Base-by-base conservation (phyloP, 768 basidiomycete genomes). In the Polyporus arcularius region DNA sequence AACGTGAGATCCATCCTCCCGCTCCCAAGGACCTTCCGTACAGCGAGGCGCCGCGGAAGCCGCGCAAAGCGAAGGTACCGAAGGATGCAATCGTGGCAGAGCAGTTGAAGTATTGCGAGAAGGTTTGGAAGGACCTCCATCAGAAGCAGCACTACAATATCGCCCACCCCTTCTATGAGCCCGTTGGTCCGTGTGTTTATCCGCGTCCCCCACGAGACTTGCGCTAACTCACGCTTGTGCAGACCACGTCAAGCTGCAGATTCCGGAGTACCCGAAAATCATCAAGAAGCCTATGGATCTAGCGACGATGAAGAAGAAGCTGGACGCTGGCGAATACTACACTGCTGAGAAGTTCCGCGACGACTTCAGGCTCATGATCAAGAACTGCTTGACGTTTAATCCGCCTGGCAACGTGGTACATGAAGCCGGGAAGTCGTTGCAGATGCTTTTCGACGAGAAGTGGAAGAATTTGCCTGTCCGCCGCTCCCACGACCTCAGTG, bases 241-340 rank as follows among this genome's bases (percentile, higher is more conserved):
- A 95, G 95, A 97, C 72, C 86, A 87, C 76, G 77, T 86, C 45
- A 85, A 84, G 68, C 80, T 95, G 65, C 83, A 88, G 38, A 82
- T 98, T 49, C 96, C 96, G 0, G 79, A 82, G 18, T 99, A 99
- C 73, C 86, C 87, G 2, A 91, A 88, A 74, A 76, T 96, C 66
- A 81, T 99, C 72, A 96, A 95, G 80, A 87, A 86, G 68, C 97
- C 97, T 4, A 98, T 99, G 93, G 97, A 99, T 73, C 72, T 99
- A 60, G 82, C 85, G 11, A 94, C 92, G 9, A 95, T 99, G 80
- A 85, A 86, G 66, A 84, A 78, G 72, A 96, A 95, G 75, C 80
- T 99, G 50, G 90, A 94, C 43, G 79, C 78, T 38, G 79, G 82
- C 53, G 86, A 89, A 62, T 99, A 98, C 71, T 65, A 82, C 1